Conservation (phyloP, 73 alveolate species). For the Paramecium sexaurelia region DNA sequence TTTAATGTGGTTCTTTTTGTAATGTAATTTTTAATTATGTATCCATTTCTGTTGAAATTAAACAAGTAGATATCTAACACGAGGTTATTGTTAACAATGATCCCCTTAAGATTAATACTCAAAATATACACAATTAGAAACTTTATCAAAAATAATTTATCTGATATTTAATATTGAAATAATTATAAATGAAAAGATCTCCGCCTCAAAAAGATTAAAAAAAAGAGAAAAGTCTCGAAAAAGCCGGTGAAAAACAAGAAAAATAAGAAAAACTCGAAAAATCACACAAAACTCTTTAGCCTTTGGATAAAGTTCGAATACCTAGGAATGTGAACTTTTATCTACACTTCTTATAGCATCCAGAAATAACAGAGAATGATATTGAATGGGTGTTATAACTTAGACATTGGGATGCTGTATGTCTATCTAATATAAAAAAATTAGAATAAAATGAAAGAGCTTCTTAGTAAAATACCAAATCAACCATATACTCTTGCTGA, state of each 20-base stretch:
- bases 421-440: neutral
- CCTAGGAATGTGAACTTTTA: constrained; percentile 67
- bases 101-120: constrained; percentile 34
- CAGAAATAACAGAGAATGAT: constrained; percentile 63
- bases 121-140: constrained; percentile 8
- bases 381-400: constrained; percentile 67
- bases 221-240: neutral
- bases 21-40: neutral
- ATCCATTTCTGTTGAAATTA: neutral
- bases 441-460: constrained; percentile 46
- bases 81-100: neutral
- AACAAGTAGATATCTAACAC: neutral
- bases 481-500: constrained; percentile 55
- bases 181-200: neutral
- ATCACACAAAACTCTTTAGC: constrained; percentile 87
- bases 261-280: constrained; percentile 93
- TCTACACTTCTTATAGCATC: constrained; percentile 60
- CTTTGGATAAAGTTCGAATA: constrained; percentile 54
- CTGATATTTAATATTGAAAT: constrained; percentile 30
- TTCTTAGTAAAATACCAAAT: constrained; percentile 58
- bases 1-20: neutral
- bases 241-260: constrained; percentile 70
- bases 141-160: neutral
- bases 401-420: constrained; percentile 60
- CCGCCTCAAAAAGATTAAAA: neutral